Conservation (phyloP, 2,329 filamentous ascomycete genomes). For the Didymella segeticola region DNA sequence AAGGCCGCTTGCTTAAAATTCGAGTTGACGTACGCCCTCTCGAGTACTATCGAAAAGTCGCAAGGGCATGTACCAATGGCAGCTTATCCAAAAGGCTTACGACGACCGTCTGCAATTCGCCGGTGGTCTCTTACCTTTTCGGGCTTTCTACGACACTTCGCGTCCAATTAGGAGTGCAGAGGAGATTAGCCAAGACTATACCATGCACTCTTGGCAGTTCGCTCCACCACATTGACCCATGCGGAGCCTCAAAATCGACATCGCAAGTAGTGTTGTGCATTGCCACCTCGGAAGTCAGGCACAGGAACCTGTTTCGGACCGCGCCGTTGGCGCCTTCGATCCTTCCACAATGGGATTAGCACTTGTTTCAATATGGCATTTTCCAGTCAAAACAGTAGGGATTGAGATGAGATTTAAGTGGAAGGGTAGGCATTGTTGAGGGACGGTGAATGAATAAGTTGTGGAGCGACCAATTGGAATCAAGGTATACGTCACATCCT, state of each 20-base stretch:
- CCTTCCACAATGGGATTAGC: neutral
- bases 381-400: neutral
- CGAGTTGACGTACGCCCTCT: slow-evolving; percentile 4
- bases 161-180: neutral
- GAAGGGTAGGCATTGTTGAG: neutral
- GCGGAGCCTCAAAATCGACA: neutral
- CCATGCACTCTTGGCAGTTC: slow-evolving; percentile 13
- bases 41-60: neutral
- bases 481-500: slow-evolving; percentile 4
- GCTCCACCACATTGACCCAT: slow-evolving; percentile 4
- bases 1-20: neutral
- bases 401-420: neutral
- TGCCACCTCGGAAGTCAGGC: slow-evolving; percentile 1
- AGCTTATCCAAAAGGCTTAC: slow-evolving; percentile 13
- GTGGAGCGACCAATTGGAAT: neutral
- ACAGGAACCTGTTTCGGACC: slow-evolving; percentile 8
- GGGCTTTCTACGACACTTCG: neutral
- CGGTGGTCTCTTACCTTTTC: slow-evolving; percentile 2
- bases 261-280: neutral
- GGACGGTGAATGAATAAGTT: neutral
- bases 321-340: slow-evolving; percentile 2
- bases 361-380: neutral
- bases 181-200: slow-evolving; percentile 9
- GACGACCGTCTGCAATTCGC: slow-evolving; percentile 7
- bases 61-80: slow-evolving; percentile 9